phyloP scores from a whole-genome alignment of 2,329 filamentous ascomycete species.

The Nothopassalora personata region DNA sequence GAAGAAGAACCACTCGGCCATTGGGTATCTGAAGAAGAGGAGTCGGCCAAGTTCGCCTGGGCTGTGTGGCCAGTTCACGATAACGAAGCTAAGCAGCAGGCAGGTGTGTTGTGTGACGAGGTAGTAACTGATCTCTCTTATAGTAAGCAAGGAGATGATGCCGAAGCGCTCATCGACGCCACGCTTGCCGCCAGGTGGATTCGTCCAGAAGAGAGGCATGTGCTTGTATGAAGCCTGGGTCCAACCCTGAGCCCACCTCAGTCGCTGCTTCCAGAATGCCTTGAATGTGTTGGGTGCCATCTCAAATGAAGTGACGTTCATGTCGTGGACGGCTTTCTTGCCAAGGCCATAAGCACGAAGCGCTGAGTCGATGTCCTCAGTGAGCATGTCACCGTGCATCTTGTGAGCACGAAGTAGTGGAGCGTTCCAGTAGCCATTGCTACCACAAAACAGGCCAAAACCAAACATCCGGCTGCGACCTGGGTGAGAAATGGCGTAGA shows the following conservation, averaged over 20 bases:
- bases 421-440: constrained; percentile 47
- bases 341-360: constrained; percentile 42
- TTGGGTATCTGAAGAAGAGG: constrained; percentile 46
- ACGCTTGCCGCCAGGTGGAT: constrained; percentile 36
- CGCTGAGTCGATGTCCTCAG: constrained; percentile 48
- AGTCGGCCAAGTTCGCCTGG: constrained; percentile 36
- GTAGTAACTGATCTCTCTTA: constrained; percentile 46
- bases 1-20: constrained; percentile 43
- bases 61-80: constrained; percentile 40
- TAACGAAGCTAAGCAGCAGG: constrained; percentile 43
- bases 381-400: constrained; percentile 49
- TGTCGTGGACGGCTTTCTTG: constrained; percentile 43
- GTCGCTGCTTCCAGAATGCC: constrained; percentile 47
- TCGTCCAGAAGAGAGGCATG: constrained; percentile 40
- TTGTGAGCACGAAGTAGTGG: constrained; percentile 42
- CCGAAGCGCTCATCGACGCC: constrained; percentile 39
- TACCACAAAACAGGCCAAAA: constrained; percentile 47
- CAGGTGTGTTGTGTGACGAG: constrained; percentile 47
- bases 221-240: constrained; percentile 45
- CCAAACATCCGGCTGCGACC: constrained; percentile 44
- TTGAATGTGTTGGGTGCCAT: constrained; percentile 42
- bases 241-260: constrained; percentile 50
- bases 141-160: constrained; percentile 41
- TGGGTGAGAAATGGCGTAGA: constrained; percentile 48
- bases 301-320: constrained; percentile 47